phyloP scores from a whole-genome alignment of 2,329 filamentous ascomycete species.

The Dactylellina drechsleri region DNA sequence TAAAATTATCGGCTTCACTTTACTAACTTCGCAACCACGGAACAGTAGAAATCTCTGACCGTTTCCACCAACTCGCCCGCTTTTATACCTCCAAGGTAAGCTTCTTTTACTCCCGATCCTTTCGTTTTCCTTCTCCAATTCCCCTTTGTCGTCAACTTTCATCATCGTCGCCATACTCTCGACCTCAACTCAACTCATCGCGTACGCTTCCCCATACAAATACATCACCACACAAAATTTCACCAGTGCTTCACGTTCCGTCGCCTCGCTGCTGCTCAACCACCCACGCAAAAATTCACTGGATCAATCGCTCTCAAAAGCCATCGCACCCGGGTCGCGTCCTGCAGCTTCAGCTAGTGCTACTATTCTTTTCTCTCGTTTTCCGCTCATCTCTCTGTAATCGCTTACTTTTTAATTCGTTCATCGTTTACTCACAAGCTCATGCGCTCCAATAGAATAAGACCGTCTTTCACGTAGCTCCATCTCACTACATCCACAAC shows the following conservation, averaged over 20 bases:
- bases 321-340: conserved; percentile 27
- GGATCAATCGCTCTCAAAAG: conserved; percentile 19
- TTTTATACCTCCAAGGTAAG: conserved; percentile 51
- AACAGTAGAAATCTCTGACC: neutral
- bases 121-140: conserved; percentile 44
- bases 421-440: conserved; percentile 7
- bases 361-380: conserved; percentile 25
- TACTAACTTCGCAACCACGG: neutral
- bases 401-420: neutral
- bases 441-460: conserved; percentile 50
- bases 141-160: conserved; percentile 47
- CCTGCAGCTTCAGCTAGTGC: neutral
- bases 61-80: conserved; percentile 22
- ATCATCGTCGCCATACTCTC: conserved; percentile 29
- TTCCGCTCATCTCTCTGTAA: conserved; percentile 21
- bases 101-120: conserved; percentile 28
- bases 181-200: conserved; percentile 52
- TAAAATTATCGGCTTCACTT: neutral
- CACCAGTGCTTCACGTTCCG: neutral
- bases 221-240: conserved; percentile 22
- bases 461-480: conserved; percentile 19
- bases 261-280: conserved; percentile 7
- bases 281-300: conserved; percentile 15
- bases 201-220: conserved; percentile 47
- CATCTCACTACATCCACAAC: conserved; percentile 37